Evolutionary conservation across 495 filamentous ascomycete species (phyloP).

Genomic region (Penicillium subrubescens): DNA sequence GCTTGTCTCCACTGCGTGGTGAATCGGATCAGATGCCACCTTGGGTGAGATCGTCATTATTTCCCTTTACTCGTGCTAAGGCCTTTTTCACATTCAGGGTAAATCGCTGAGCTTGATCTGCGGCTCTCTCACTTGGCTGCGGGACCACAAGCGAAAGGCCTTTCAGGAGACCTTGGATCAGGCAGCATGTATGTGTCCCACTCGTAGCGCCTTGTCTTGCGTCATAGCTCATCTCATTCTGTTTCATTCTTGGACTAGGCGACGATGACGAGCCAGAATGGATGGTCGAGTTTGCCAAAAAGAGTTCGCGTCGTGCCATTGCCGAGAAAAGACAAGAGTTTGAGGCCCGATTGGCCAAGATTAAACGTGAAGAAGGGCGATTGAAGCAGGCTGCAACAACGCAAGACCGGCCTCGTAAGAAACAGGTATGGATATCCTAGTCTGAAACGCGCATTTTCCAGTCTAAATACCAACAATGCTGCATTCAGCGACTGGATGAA

Average conservation of each 20-base stretch:
- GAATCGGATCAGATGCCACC: conserved; percentile 4
- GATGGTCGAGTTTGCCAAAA: conserved; percentile 76
- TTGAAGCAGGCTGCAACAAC: conserved; percentile 52
- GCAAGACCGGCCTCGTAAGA: conserved; percentile 50
- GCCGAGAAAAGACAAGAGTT: conserved; percentile 67
- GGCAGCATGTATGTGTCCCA: conserved; percentile 32
- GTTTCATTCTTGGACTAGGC: conserved; percentile 19
- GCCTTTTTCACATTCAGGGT: conserved; percentile 53
- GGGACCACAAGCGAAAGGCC: conserved; percentile 71
- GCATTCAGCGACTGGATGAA: conserved; percentile 36
- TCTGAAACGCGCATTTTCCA: not conserved
- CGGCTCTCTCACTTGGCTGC: conserved; percentile 88
- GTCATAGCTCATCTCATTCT: conserved; percentile 5
- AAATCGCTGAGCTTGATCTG: conserved; percentile 97
- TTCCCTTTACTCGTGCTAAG: conserved; percentile 7
- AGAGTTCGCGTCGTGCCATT: conserved; percentile 67
- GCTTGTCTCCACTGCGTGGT: conserved; percentile 21
- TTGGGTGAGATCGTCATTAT: not conserved
- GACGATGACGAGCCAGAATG: conserved; percentile 83
- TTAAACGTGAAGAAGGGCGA: conserved; percentile 68
- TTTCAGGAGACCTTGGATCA: conserved; percentile 57
- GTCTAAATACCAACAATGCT: conserved; percentile 2
- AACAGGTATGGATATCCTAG: conserved; percentile 42
- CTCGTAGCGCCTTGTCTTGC: not conserved
- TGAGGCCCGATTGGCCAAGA: conserved; percentile 66